Percentiles rank a stretch among this genome's conserved stretches.
These are phyloP conservation scores for Murraya paniculata DNA, from an alignment of 345 rosid species.

Conservation along the genomic window DNA sequence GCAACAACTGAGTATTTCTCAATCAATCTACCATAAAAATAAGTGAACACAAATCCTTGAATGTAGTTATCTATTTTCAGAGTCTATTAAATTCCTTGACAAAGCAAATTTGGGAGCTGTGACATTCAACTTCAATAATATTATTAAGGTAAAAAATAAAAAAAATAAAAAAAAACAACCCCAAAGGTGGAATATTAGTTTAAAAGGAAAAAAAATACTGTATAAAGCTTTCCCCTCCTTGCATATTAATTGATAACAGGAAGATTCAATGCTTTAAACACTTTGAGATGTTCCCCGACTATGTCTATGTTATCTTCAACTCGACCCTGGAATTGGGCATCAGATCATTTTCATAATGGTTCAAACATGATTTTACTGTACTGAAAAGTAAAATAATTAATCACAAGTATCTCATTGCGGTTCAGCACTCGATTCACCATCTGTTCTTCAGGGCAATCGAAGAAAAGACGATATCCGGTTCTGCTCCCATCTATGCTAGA, in stretches of 20 bases:
- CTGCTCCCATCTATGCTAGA: slow-evolving; percentile 45
- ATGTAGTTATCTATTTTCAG: too few relatives aligned
- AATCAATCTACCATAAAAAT: background rate
- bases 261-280: slow-evolving; percentile 50
- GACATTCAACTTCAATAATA: background rate
- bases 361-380: too few relatives aligned
- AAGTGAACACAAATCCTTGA: too few relatives aligned
- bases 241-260: slow-evolving; percentile 78
- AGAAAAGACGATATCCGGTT: slow-evolving; percentile 67
- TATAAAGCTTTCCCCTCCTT: slow-evolving; percentile 72
- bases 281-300: slow-evolving; percentile 55
- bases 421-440: slow-evolving; percentile 66
- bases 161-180: background rate
- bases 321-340: slow-evolving; percentile 19
- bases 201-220: slow-evolving; percentile 25
- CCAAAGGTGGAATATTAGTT: background rate
- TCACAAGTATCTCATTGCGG: slow-evolving; percentile 72
- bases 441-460: slow-evolving; percentile 72
- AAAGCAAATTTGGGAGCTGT: background rate
- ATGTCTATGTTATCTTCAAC: too few relatives aligned
- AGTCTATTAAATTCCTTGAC: too few relatives aligned
- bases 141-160: too few relatives aligned
- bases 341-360: slow-evolving; percentile 3
- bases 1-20: slow-evolving; percentile 1
- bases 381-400: background rate